Conservation (phyloP, 2,329 filamentous ascomycete genomes). For the Botrytis fragariae region DNA sequence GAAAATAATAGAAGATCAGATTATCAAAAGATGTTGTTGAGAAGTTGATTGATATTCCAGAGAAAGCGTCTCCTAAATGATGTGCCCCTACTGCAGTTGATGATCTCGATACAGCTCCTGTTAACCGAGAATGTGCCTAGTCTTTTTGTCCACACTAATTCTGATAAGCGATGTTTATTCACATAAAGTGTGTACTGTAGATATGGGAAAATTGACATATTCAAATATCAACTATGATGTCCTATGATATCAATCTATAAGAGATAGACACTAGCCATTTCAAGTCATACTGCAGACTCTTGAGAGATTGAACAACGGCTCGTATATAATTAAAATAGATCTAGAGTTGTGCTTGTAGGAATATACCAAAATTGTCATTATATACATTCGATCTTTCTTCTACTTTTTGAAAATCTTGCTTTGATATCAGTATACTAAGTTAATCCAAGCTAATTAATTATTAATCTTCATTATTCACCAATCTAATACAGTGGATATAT, state of each 20-base stretch:
- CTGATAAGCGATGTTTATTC: neutral
- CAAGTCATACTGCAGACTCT: too few species aligned
- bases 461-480: neutral
- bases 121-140: neutral
- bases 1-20: neutral
- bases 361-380: too few species aligned
- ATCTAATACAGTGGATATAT: neutral
- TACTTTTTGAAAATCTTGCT: too few species aligned
- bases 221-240: neutral
- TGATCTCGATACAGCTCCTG: neutral
- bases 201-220: neutral
- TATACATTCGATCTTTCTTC: too few species aligned
- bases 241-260: neutral
- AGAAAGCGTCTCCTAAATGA: neutral
- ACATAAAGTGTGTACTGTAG: neutral
- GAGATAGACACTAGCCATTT: neutral
- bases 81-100: neutral
- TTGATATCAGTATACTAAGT: too few species aligned
- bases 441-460: too few species aligned
- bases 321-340: too few species aligned
- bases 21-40: neutral
- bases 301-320: too few species aligned
- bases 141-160: neutral
- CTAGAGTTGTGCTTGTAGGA: too few species aligned
- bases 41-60: neutral